Evolutionary conservation across 495 filamentous ascomycete species (phyloP).

Genomic region (Aspergillus bertholletiae): DNA sequence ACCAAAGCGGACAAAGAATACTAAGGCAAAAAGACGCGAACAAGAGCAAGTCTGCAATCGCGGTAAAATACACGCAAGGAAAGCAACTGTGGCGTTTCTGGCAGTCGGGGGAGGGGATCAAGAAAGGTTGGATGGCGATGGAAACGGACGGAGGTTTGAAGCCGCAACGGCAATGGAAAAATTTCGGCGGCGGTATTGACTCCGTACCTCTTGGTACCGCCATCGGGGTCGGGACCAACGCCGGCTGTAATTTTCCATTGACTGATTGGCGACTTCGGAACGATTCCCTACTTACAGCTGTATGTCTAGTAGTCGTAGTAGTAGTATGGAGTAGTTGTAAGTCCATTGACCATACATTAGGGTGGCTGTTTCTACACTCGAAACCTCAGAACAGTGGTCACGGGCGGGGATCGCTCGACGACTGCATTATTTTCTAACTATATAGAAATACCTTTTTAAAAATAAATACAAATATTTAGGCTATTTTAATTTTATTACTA

Average conservation of each 20-base stretch:
- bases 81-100: neutral
- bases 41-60: neutral
- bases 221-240: neutral
- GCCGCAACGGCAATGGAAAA: conserved; percentile 17
- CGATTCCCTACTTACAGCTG: neutral
- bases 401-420: too few relatives aligned
- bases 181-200: conserved; percentile 29
- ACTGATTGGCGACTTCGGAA: neutral
- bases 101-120: neutral
- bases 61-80: neutral
- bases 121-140: conserved; percentile 18
- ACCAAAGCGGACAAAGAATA: too few relatives aligned
- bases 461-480: too few relatives aligned
- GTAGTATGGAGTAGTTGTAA: neutral
- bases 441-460: too few relatives aligned
- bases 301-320: neutral
- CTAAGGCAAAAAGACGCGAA: neutral
- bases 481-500: too few relatives aligned
- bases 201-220: neutral
- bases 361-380: too few relatives aligned
- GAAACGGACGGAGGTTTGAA: conserved; percentile 26
- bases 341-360: too few relatives aligned
- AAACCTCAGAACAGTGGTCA: too few relatives aligned
- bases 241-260: neutral
- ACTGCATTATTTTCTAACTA: too few relatives aligned